Evolutionary conservation across 2,329 filamentous ascomycete species (phyloP).

Genomic region (Pseudocercospora musae): DNA sequence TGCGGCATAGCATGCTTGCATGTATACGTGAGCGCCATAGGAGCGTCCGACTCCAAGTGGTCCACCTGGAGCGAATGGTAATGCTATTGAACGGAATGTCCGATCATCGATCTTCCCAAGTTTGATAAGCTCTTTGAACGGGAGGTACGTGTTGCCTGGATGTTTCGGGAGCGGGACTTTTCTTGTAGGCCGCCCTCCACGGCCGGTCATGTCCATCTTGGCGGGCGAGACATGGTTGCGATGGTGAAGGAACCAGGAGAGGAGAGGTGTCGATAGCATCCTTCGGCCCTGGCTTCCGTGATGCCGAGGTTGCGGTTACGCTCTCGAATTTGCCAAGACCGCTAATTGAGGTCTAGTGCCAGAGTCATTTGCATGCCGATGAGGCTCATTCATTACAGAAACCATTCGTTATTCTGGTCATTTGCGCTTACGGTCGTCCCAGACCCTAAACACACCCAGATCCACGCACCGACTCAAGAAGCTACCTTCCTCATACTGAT

Average conservation of each 20-base stretch:
- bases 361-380: too few relatives aligned
- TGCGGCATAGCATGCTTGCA: constrained; percentile 57
- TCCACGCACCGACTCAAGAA: neutral
- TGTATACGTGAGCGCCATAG: constrained; percentile 57
- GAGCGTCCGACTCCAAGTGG: constrained; percentile 38
- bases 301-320: neutral
- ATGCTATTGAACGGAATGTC: constrained; percentile 41
- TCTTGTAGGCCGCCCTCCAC: constrained; percentile 15
- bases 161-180: constrained; percentile 10
- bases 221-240: neutral
- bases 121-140: constrained; percentile 42
- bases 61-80: constrained; percentile 44
- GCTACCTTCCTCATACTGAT: neutral
- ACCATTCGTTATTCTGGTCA: too few relatives aligned
- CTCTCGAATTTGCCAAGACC: neutral
- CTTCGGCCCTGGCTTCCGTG: neutral
- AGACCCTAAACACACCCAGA: neutral
- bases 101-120: constrained; percentile 41
- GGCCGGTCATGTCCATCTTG: constrained; percentile 9
- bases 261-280: neutral
- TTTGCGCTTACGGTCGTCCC: neutral
- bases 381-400: too few relatives aligned
- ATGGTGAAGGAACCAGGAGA: neutral
- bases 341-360: neutral
- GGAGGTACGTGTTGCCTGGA: constrained; percentile 34